Base-by-base conservation (phyloP, 116 monocot species). In the Trichopus zeylanicus region DNA sequence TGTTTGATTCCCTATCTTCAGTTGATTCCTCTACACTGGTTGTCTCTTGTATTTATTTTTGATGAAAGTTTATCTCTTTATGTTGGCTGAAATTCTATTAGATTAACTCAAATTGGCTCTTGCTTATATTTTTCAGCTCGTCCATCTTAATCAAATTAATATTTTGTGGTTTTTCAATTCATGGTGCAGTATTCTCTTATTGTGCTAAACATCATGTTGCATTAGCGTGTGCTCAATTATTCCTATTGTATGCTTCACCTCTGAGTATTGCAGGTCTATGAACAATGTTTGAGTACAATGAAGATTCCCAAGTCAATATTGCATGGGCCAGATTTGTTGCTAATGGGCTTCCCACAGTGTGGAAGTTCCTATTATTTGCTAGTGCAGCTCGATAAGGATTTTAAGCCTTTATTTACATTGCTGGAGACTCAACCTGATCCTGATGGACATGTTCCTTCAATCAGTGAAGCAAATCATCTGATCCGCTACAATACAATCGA, bases 351-450 rank as follows among this genome's bases (percentile, higher is more conserved):
- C 76, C 88, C 91, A 54, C 79, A 85, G 31, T 85, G 80, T 68
- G 98, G 84, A 23, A 71, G 70, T 71, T 77, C 73, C 29, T 98
- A 88, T 85, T 91, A 75, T 85, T 67, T 98, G 53, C 63, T 88
- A 63, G 68, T 91, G 73, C 91, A 98, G 53, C 80, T 98, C 75
- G 91, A 98, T 62, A 87, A 80, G 65, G 88, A 98, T 70, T 87
- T 98, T 59, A 84, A 66, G 34, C 91, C 91, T 22, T 57, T 83
- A 51, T 84, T 98, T 68, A 75, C 69, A 67, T 70, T 98, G 61
- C 67, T 98, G 21, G 98, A 98, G 69, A 71, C 79, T 28, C 85
- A 80, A 47, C 49, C 82, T 63, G 82, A 77, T 71, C 26, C 59
- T 31, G 57, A 18, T 65, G 85, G 73, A 33, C 84, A 74, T 29